Conservation (phyloP, 2,329 filamentous ascomycete species). For the Reticulascus tulasneorum region DNA sequence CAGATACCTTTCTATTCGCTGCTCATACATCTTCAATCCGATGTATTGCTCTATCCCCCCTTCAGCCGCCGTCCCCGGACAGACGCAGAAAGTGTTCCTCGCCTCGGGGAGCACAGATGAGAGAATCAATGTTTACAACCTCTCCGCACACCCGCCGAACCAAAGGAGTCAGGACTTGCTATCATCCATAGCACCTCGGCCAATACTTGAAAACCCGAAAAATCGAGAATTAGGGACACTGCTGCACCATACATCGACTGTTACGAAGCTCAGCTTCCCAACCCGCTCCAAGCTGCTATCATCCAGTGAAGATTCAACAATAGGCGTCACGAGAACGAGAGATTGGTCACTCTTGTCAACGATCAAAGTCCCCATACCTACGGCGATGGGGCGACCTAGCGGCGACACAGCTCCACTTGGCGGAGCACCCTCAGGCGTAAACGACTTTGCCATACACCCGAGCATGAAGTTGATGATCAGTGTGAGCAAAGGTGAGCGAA, state of each 20-base stretch:
- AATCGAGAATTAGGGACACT: slow-evolving; percentile 87
- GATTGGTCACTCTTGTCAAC: slow-evolving; percentile 86
- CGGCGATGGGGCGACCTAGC: slow-evolving; percentile 72
- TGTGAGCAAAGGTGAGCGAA: slow-evolving; percentile 83
- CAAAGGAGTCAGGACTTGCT: slow-evolving; percentile 55
- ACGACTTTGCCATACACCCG: slow-evolving; percentile 92
- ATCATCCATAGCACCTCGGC: slow-evolving; percentile 64
- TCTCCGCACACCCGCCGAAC: slow-evolving; percentile 66
- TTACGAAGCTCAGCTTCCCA: slow-evolving; percentile 78
- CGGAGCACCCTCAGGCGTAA: slow-evolving; percentile 80
- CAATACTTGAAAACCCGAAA: slow-evolving; percentile 76
- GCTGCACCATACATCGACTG: slow-evolving; percentile 78
- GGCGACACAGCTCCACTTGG: slow-evolving; percentile 85
- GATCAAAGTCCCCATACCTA: slow-evolving; percentile 85
- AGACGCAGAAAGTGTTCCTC: slow-evolving; percentile 78
- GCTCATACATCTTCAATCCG: slow-evolving; percentile 88
- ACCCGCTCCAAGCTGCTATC: slow-evolving; percentile 83
- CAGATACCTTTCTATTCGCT: slow-evolving; percentile 93
- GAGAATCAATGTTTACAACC: slow-evolving; percentile 87
- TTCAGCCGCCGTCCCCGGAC: slow-evolving; percentile 59
- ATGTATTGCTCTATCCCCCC: slow-evolving; percentile 79
- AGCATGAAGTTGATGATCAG: slow-evolving; percentile 96
- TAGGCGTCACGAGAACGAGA: slow-evolving; percentile 79
- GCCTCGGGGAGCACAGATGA: slow-evolving; percentile 92
- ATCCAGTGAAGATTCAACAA: slow-evolving; percentile 85